Evolutionary conservation across 306 rosid genomes (phyloP).

Genomic region (Prinsepia uniflora): DNA sequence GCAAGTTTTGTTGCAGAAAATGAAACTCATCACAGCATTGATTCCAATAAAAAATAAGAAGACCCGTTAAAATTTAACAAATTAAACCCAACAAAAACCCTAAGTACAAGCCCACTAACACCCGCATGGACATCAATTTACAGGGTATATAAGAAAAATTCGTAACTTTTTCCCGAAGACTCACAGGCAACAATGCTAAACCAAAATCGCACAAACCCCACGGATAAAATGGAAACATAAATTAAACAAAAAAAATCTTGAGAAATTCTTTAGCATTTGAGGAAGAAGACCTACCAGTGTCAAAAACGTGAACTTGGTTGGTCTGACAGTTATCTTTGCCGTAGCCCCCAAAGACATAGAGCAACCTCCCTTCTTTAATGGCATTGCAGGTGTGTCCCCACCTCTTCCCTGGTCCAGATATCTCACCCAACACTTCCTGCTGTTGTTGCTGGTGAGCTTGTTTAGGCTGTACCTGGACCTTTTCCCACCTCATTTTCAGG

Average conservation of each 20-base stretch:
- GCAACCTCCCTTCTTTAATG: constrained; percentile 75
- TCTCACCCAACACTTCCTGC: constrained; percentile 22
- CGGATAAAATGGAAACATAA: no score
- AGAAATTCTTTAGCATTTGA: background rate
- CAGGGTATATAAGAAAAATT: constrained; percentile 17
- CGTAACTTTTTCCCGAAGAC: constrained; percentile 18
- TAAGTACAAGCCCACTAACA: constrained; percentile 6
- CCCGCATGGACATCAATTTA: constrained; percentile 3
- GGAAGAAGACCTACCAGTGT: constrained; percentile 56
- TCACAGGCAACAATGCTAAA: constrained; percentile 29
- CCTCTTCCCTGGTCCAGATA: constrained; percentile 86
- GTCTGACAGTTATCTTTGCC: constrained; percentile 96
- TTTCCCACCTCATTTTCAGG: constrained; percentile 92
- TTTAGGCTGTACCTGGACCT: constrained; percentile 38
- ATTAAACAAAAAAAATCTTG: background rate
- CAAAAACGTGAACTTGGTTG: constrained; percentile 85
- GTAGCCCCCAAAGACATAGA: constrained; percentile 93
- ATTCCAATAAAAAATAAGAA: constrained; percentile 9
- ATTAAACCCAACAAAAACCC: constrained; percentile 22
- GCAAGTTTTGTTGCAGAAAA: background rate
- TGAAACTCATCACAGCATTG: background rate
- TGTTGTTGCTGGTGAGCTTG: constrained; percentile 34
- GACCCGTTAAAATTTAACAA: background rate
- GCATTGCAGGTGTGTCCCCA: constrained; percentile 99
- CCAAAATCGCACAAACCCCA: constrained; percentile 18